phyloP scores from a whole-genome alignment of 2,329 filamentous ascomycete species.

The Grosmannia clavigera region DNA sequence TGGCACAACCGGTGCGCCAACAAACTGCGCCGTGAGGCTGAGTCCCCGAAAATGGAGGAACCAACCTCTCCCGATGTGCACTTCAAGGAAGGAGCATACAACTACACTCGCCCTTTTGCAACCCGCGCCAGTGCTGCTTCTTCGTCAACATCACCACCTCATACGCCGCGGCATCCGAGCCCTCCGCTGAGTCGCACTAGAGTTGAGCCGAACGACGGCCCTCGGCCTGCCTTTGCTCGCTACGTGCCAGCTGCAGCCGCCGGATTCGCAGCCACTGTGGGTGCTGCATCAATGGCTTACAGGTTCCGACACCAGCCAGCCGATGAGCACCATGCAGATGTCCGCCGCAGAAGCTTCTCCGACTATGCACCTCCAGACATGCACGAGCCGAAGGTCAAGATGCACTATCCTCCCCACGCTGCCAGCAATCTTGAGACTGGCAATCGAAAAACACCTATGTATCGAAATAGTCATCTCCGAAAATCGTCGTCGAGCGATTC shows the following conservation, averaged over 20 bases:
- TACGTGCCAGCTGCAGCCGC: conserved; percentile 14
- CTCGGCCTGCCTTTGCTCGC: conserved; percentile 27
- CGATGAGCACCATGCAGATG: conserved; percentile 21
- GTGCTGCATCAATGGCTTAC: conserved; percentile 16
- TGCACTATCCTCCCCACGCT: conserved; percentile 10
- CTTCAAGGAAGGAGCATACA: conserved; percentile 18
- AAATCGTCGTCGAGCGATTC: conserved; percentile 30
- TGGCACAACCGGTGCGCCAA: conserved; percentile 77
- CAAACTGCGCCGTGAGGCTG: conserved; percentile 50
- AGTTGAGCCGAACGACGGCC: conserved; percentile 22
- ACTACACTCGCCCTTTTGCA: conserved; percentile 18
- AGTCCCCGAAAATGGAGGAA: conserved; percentile 24
- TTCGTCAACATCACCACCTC: neutral
- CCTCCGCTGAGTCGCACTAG: neutral
- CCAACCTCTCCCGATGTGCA: conserved; percentile 10
- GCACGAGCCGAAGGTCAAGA: conserved; percentile 9
- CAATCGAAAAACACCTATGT: conserved; percentile 16
- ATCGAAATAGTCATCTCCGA: conserved; percentile 36
- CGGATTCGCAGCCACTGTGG: conserved; percentile 9
- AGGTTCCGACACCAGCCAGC: conserved; percentile 22
- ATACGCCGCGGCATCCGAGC: neutral
- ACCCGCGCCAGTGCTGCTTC: conserved; percentile 2
- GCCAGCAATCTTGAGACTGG: conserved; percentile 24
- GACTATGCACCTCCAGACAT: conserved; percentile 30
- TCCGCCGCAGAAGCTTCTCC: conserved; percentile 37